Evolutionary conservation across 208 protist species (phyloP), one percentile per base, ranked within the genome.

Genomic region (Porcisia hertigi): DNA sequence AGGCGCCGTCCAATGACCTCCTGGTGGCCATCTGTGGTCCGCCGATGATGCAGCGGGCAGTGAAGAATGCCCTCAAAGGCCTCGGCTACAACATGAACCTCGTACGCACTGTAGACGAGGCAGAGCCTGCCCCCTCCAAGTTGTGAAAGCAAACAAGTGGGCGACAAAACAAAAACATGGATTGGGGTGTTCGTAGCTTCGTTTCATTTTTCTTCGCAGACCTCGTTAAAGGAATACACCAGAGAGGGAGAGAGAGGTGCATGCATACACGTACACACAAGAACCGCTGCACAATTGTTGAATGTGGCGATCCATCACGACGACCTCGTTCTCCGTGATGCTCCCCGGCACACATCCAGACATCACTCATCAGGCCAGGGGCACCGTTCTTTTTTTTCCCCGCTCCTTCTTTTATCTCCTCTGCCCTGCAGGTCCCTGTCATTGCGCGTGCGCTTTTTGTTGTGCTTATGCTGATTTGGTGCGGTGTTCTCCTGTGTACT

Each of bases 11-110:
- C 41, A 81, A 91, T 73, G 87, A 92, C 66, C 82, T 92, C 25
- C 72, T 94, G 23, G 81, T 94, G 14, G 90, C 82, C n/a, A 92
- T 94, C 78, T 94, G 90, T 73, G 90, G 90, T 20, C 90, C 90
- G 43, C 86, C 86, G 57, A 82, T 89, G 23, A 94, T 94, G 86
- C 90, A 92, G 83, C 84, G 86, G 57, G 78, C 73, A 20, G 85
- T 89, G 39, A 86, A 89, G 76, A 63, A 63, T 54, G 59, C 71
- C 9, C 77, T 89, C 25, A 59, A 80, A 3, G 63, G 77, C n/a
- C 79, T 84, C 49, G 86, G 86, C 47, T 86, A 89, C 79, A 87
- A 87, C 82, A 85, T 83, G 76, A 81, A 80, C 49, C 80, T 87
- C 9, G 83, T 89, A 23, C 79, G 80, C 73, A 87, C 83, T 9